Base-by-base conservation (phyloP, 2,329 filamentous ascomycete species). In the Biscogniauxia marginata region DNA sequence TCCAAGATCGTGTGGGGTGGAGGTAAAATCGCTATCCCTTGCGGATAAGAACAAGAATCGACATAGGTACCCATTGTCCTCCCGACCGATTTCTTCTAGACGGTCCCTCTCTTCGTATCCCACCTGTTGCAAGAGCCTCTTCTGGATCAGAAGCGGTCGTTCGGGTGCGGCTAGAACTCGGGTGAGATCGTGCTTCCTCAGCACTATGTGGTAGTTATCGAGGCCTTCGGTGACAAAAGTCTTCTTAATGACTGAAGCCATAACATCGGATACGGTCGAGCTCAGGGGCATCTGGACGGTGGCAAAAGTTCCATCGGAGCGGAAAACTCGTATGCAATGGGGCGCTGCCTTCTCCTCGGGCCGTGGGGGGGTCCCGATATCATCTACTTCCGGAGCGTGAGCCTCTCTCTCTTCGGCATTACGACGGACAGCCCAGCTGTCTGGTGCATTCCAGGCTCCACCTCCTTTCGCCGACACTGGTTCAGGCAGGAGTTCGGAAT, bases 61-160 rank as follows among this genome's bases (percentile, higher is more conserved):
- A 70, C 93, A 96, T 11, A 99, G 82, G 66, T 98, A 99, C 70
- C 93, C 96, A 73, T 98, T 96, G 77, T 99, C 95, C 73, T 99
- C 95, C 55, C 95, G 86, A 23, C 95, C 95, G 52, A 99, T 85
- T 60, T 98, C 95, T 71, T 97, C 93, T 47, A 99, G 86, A 43
- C 86, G 86, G 72, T 99, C 95, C 54, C 85, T 85, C 25, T 91
- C 86, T 55, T 90, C 87, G 69, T 98, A 99, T 8, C 95, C 95
- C 52, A 93, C 89, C 74, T 97, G 92, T 73, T 96, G 89, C 18
- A 99, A 77, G 18, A 99, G 80, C 49, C 87, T 84, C 74, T 97
- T 98, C 72, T 99, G 95, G 68, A 99, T 91, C 21, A 95, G 80
- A 34, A 98, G 81, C 1, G 95, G 95, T 46, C 91, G 84, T 74